Base-by-base conservation (phyloP, 2,329 filamentous ascomycete species). In the Verticillium zaregamsianum region DNA sequence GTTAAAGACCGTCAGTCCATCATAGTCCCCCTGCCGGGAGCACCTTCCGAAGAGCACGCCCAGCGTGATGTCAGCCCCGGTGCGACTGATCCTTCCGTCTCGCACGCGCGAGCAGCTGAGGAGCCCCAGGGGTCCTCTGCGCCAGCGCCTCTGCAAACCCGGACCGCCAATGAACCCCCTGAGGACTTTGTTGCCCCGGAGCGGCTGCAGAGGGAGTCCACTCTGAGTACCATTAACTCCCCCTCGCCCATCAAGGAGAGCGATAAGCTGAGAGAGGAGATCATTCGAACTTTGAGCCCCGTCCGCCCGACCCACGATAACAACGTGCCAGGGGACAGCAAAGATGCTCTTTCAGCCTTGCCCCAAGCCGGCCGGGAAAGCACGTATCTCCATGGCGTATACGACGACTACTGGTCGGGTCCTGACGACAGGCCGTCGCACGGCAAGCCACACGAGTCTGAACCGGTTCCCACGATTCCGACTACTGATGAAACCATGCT, bases 181-280 rank as follows among this genome's bases (percentile, higher is more conserved):
- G 71, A 73, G 0, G 74, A 78, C 12, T 74, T 78, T 58, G 69
- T 71, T 32, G 70, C 73, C 15, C 69, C 73, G 23, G 69, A 71
- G 23, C 69, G 71, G 7, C 67, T 82, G 28, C 73, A 78, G 59
- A 76, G 80, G 3, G 74, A 77, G 31, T 71, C 75, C 7, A 82
- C 80, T 0, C 72, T 80, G 57, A 84, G 82, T 68, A 83, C 81
- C 0, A 69, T 76, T 11, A 79, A 80, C 11, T 80, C 80, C 8
- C 77, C 76, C 8, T 81, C 82, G 0, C 81, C 86, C 33, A 79
- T 88, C 62, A 85, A 88, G 66, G 90, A 92, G 68, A 92, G 85
- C 68, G 90, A 93, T 66, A 80, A 84, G 61, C 72, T 93, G 56
- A 82, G 87, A 32, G 88, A 91, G 63, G 91, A 93, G 68, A 93